These are phyloP conservation scores for Chaetomium cochliodes DNA, from an alignment of 495 filamentous ascomycete genomes.

Conservation along the genomic window DNA sequence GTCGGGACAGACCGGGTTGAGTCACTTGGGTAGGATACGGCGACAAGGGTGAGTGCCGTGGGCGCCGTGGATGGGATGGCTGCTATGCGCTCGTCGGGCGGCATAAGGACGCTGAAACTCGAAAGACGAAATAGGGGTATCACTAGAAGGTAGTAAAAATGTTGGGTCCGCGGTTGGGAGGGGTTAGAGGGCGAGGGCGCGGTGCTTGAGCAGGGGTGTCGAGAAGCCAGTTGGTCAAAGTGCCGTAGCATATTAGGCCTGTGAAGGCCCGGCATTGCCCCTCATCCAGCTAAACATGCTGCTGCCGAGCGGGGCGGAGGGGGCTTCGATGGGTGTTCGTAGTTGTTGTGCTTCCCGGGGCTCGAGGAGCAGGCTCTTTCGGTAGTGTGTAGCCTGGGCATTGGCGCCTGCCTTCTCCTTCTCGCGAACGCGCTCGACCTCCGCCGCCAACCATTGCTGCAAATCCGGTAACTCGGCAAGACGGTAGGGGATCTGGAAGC, in stretches of 20 bases:
- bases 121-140: conserved; percentile 24
- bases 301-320: conserved; percentile 19
- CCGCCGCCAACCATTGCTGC: conserved; percentile 87
- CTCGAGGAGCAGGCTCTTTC: conserved; percentile 84
- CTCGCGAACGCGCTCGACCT: conserved; percentile 77
- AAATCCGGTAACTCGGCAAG: conserved; percentile 82
- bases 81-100: background rate
- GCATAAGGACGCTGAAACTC: conserved; percentile 1
- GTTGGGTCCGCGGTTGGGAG: background rate
- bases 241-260: conserved; percentile 19
- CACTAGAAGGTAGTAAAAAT: conserved; percentile 16
- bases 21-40: background rate
- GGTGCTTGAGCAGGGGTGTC: background rate
- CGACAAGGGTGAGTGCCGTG: background rate
- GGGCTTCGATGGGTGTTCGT: conserved; percentile 50
- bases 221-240: background rate
- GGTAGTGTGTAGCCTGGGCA: conserved; percentile 76
- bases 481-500: conserved; percentile 94
- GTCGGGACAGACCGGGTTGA: background rate
- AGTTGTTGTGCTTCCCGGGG: conserved; percentile 64
- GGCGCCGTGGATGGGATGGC: background rate
- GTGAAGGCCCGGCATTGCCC: conserved; percentile 25
- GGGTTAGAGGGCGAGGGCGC: background rate
- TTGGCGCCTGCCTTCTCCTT: conserved; percentile 66
- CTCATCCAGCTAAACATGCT: conserved; percentile 41